phyloP scores from a whole-genome alignment of 306 rosid genomes.

The Sechiopsis laciniata region DNA sequence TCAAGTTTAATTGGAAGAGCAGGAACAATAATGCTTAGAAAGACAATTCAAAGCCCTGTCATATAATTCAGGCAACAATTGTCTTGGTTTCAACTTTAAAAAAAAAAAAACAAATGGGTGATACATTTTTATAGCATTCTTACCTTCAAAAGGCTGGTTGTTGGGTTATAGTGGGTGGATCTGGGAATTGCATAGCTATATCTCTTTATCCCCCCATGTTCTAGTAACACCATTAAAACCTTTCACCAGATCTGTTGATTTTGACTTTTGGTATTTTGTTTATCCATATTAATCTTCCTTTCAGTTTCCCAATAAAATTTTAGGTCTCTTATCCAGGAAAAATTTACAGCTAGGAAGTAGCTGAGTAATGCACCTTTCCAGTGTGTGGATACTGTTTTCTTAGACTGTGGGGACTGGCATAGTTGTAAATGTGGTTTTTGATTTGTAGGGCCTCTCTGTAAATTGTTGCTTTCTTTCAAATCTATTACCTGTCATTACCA shows the following conservation, averaged over 20 bases:
- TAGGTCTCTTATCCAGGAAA: neutral
- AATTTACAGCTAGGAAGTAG: neutral
- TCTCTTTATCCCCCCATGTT: too few species aligned
- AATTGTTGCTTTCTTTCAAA: neutral
- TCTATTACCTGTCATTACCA: neutral
- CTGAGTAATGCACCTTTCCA: constrained; percentile 1
- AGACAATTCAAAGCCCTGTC: neutral
- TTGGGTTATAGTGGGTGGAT: constrained; percentile 14
- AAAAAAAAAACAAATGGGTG: neutral
- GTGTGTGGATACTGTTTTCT: neutral
- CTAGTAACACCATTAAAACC: neutral
- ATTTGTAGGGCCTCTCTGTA: constrained; percentile 8
- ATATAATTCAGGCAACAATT: neutral
- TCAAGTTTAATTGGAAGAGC: neutral
- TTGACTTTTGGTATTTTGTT: too few species aligned
- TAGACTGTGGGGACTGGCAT: neutral
- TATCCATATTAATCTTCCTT: too few species aligned
- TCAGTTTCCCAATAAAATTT: neutral
- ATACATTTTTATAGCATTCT: neutral
- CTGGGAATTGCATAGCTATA: constrained; percentile 10
- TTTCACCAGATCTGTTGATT: neutral
- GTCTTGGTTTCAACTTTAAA: neutral
- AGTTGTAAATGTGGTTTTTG: neutral
- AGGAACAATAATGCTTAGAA: neutral
- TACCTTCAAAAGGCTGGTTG: neutral